Percentiles rank a stretch among this genome's conserved stretches.
Conservation (phyloP, 2,329 filamentous ascomycete genomes). For the Fusarium caatingaense region DNA sequence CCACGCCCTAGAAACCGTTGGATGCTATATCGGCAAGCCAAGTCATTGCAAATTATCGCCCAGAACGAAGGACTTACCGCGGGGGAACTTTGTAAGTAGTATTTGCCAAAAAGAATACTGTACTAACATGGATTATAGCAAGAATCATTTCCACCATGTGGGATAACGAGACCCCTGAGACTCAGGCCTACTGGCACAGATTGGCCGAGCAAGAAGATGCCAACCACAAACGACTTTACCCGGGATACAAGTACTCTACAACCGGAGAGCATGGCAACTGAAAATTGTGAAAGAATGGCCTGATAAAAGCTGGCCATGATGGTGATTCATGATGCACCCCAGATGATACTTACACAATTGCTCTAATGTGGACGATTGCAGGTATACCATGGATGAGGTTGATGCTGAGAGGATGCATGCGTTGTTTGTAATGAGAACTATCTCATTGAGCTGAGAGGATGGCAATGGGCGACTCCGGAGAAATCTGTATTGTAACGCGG, state of each 20-base stretch:
- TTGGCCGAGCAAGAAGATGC: slow-evolving; percentile 43
- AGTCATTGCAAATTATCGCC: slow-evolving; percentile 41
- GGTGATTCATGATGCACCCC: not conserved
- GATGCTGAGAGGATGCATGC: no score
- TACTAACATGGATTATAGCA: slow-evolving; percentile 37
- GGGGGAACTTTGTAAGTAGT: slow-evolving; percentile 48
- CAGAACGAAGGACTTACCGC: slow-evolving; percentile 44
- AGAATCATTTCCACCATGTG: slow-evolving; percentile 45
- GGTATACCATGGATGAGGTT: no score
- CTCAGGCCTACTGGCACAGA: slow-evolving; percentile 39
- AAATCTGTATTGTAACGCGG: not conserved
- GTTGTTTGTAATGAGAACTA: not conserved
- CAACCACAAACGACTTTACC: slow-evolving; percentile 46
- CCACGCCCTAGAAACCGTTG: slow-evolving; percentile 50
- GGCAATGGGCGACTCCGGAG: not conserved
- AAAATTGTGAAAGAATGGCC: not conserved
- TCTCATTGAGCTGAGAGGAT: not conserved
- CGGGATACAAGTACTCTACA: slow-evolving; percentile 35
- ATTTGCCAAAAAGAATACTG: not conserved
- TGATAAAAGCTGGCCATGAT: not conserved
- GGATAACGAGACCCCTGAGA: slow-evolving; percentile 43
- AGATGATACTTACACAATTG: not conserved
- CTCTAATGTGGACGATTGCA: not conserved
- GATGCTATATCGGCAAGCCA: slow-evolving; percentile 50
- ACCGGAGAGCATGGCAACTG: not conserved